Evolutionary conservation across 2,329 filamentous ascomycete genomes (phyloP), one percentile per base, ranked within the genome.

Genomic region (Venturia aucupariae): DNA sequence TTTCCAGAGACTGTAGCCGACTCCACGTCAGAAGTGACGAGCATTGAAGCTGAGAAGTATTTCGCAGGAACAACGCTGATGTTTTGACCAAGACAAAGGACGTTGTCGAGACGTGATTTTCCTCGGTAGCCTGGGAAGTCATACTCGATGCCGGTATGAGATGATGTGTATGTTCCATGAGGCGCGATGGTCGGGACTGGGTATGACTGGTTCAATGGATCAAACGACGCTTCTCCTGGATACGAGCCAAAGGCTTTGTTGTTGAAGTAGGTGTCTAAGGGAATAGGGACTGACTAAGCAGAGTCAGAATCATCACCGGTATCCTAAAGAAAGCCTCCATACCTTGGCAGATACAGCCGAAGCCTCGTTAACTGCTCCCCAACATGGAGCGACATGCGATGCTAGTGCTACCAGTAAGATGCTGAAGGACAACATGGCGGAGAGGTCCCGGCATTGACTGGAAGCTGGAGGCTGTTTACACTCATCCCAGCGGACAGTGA

Each of bases 191-290:
- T 66, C 1, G 74, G 72, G 15, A 71, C 71, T 7, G 78, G 78
- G 64, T 77, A 81, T 0, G 78, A 79, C 60, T 79, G 74, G 51
- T 75, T 75, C 3, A 75, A 67, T 2, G 65, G 67, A 63, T 81
- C 78, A 65, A 81, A 80, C n/a, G 76, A 71, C 0, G 79, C 76
- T 67, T 81, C 78, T 2, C 78, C 78, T 0, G 79, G 76, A 15
- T 72, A 71, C 0, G 73, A 72, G 3, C 78, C 78, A 65, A 82
- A 81, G 1, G 72, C 79, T 64, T 79, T 79, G 68, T 81, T 81
- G 71, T 82, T 80, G 71, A 77, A 79, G 51, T 74, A 73, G 0
- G 70, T 22, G 0, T 71, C 69, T 27, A 81, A 68, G 15, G 70
- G 65, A 2, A 74, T 55, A 19, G 68, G 67, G 1, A 71, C 65